Evolutionary conservation across 495 filamentous ascomycete species (phyloP), one percentile per base, ranked within the genome.

Genomic region (Neurospora discreta): DNA sequence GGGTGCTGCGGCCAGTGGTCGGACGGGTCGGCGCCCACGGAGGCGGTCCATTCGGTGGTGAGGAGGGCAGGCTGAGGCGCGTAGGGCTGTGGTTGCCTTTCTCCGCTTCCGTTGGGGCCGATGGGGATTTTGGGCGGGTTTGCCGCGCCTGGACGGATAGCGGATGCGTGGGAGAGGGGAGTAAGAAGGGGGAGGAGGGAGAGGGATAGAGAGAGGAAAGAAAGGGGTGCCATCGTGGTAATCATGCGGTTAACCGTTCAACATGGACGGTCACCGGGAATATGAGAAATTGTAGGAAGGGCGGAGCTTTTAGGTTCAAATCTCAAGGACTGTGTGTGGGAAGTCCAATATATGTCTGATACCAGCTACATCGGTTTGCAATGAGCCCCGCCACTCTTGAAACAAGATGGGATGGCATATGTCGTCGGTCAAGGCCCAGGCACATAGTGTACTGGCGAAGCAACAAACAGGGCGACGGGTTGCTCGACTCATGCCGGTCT

Each of bases 1-100:
- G 89, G 89, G 79, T 91, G 89, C 74, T 90, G 85, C 3, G 89
- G 87, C 89, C 89, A 91, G 0, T 89, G 89, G 68, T 88, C 78
- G 0, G 84, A 65, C 1, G 52, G 52, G 13, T 65, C 26, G 15
- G 46, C 23, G 20, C 46, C 46, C 46, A 65, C 30, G 26, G 52
- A 65, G 52, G 52, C 52, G 13, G 52, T 65, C 52, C 52, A 65
- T 30, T 65, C 52, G 23, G 52, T 65, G 52, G 26, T 33, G 52
- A 65, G 52, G 13, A 65, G 52, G 52, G 52, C 52, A 6, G 52
- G 52, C 1, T 18, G 52, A 65, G 52, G 52, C 0, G 26, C 26
- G 26, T 65, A 65, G 15, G 26, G 52, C 13, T 30, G 23, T 0
- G 52, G 13, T 33, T 65, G 23, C 2, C 23, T 58, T 26, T 15